Evolutionary conservation across 345 rosid genomes (phyloP).

Genomic region (Eucalyptus victrix): DNA sequence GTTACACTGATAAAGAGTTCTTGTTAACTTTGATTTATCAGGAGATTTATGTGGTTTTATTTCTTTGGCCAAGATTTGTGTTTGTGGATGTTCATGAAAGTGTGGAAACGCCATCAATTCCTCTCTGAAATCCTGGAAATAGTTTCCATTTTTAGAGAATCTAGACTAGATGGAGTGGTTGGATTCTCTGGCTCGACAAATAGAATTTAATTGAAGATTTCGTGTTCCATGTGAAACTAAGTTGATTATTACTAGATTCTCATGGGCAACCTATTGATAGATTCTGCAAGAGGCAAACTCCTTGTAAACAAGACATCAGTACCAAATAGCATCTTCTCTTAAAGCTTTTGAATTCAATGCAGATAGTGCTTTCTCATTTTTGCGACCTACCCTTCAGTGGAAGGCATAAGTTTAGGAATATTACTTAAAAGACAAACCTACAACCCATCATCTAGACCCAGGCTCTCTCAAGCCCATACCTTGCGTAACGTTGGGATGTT

Average conservation of each 20-base stretch:
- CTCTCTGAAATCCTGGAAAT: not conserved
- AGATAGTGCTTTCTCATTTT: not conserved
- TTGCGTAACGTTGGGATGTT: too few species aligned
- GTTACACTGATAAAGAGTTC: not conserved
- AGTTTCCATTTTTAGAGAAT: not conserved
- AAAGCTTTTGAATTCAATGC: not conserved
- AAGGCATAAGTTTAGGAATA: too few species aligned
- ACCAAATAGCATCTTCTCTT: not conserved
- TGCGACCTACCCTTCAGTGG: fast-evolving
- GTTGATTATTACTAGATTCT: not conserved
- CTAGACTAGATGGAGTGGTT: not conserved
- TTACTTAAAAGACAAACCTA: too few species aligned
- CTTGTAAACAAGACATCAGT: not conserved
- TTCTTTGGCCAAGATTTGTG: not conserved
- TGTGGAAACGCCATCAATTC: not conserved
- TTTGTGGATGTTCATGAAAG: not conserved
- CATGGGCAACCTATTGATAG: not conserved
- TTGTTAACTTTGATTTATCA: not conserved
- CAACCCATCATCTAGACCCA: too few species aligned
- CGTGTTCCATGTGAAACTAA: not conserved
- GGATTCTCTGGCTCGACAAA: not conserved
- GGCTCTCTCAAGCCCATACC: too few species aligned
- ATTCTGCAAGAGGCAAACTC: not conserved
- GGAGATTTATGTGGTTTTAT: not conserved
- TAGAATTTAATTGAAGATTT: not conserved